Evolutionary conservation across 176 grass and related monocot species (phyloP).

Genomic region (Eragrostis curvula): DNA sequence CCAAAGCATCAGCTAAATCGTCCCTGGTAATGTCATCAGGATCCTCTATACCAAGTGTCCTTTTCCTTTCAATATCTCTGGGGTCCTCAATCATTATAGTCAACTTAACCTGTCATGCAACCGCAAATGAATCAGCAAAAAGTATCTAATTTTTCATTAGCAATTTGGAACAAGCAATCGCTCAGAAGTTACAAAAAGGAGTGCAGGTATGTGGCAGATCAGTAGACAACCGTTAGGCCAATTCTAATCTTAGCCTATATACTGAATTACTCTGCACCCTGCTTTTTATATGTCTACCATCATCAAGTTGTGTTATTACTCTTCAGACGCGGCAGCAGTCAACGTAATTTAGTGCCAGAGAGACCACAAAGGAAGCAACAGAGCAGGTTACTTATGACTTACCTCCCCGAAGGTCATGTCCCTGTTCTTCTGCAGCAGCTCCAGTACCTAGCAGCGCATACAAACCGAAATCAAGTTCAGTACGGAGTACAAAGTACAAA

Average conservation of each 20-base stretch:
- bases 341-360: neutral
- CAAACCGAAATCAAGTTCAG: conserved; percentile 34
- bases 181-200: neutral
- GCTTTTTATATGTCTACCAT: neutral
- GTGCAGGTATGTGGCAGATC: neutral
- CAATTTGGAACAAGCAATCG: neutral
- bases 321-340: neutral
- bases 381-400: conserved; percentile 3
- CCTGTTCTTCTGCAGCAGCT: conserved; percentile 85
- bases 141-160: conserved; percentile 7
- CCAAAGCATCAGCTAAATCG: conserved; percentile 84
- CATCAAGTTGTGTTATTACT: neutral
- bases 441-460: conserved; percentile 57
- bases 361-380: neutral
- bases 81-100: conserved; percentile 99
- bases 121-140: conserved; percentile 39
- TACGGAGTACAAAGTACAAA: neutral
- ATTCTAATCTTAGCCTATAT: neutral
- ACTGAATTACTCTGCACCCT: neutral
- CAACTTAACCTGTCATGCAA: conserved; percentile 75
- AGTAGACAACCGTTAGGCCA: neutral
- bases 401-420: conserved; percentile 98
- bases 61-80: conserved; percentile 90
- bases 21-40: conserved; percentile 84
- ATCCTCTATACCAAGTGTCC: conserved; percentile 89